Percentiles rank a stretch among this genome's conserved stretches.
Evolutionary conservation across 495 filamentous ascomycete genomes (phyloP).

Genomic region (Penicillium arizonense): DNA sequence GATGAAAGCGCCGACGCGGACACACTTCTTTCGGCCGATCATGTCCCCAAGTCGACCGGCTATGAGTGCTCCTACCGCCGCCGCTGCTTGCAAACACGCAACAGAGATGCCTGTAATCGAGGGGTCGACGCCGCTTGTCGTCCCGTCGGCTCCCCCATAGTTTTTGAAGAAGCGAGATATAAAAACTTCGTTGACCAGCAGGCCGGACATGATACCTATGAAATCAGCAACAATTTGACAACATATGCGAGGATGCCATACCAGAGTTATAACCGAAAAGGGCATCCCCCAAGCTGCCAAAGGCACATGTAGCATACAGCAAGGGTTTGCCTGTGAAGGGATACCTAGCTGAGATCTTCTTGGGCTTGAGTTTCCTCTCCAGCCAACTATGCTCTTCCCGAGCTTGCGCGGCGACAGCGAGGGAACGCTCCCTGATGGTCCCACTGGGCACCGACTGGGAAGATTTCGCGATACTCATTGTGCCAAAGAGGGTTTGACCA

Average conservation of each 20-base stretch:
- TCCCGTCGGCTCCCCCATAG: conserved; percentile 26
- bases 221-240: conserved; percentile 2
- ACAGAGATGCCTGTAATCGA: conserved; percentile 34
- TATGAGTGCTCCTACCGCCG: conserved; percentile 26
- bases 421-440: conserved; percentile 6
- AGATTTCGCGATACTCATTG: not conserved
- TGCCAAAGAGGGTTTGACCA: not conserved
- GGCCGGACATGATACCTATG: conserved; percentile 29
- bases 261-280: conserved; percentile 31
- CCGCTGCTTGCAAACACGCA: conserved; percentile 30
- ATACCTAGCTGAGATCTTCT: conserved; percentile 24
- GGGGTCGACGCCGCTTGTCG: conserved; percentile 19
- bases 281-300: conserved; percentile 30
- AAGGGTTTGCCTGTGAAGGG: conserved; percentile 23
- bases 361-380: conserved; percentile 26
- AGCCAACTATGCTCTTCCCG: conserved; percentile 23
- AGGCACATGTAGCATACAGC: conserved; percentile 28
- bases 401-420: conserved; percentile 14
- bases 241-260: conserved; percentile 1
- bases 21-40: conserved; percentile 31
- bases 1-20: conserved; percentile 31
- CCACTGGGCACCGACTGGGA: not conserved
- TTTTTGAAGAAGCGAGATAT: conserved; percentile 28
- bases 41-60: conserved; percentile 29
- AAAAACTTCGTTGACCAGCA: conserved; percentile 29